These are phyloP conservation scores for Cercis canadensis DNA, from an alignment of 306 rosid species.

Conservation along the genomic window DNA sequence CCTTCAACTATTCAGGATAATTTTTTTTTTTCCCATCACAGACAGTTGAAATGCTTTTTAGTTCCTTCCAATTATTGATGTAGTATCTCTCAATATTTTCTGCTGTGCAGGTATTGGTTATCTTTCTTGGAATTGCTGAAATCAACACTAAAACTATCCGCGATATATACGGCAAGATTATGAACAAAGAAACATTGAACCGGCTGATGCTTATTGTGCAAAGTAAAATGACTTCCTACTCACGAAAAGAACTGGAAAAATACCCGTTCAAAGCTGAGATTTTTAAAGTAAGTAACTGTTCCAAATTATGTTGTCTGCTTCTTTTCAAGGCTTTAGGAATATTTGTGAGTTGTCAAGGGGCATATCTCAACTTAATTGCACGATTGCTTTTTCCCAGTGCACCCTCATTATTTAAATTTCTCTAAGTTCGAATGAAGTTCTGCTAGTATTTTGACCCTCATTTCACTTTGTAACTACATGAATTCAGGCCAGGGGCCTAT, in stretches of 20 bases:
- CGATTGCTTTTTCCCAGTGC: background rate
- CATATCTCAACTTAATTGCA: background rate
- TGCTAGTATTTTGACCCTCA: background rate
- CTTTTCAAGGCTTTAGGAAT: background rate
- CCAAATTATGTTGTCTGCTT: background rate
- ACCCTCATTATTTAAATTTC: background rate
- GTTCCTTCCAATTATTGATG: background rate
- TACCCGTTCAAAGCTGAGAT: constrained; percentile 50
- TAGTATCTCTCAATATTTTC: constrained; percentile 4
- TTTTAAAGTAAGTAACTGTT: constrained; percentile 38
- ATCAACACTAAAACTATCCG: constrained; percentile 29
- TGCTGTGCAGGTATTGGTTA: constrained; percentile 48
- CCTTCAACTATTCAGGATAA: background rate
- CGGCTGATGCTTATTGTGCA: constrained; percentile 49
- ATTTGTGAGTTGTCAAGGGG: background rate
- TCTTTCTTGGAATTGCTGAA: constrained; percentile 45
- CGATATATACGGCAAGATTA: constrained; percentile 26
- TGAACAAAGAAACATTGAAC: constrained; percentile 30
- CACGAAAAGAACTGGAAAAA: constrained; percentile 35
- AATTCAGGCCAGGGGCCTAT: background rate
- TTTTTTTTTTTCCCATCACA: background rate
- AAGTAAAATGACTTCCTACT: constrained; percentile 47
- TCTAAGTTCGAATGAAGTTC: no score
- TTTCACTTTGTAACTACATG: background rate
- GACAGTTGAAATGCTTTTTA: constrained; percentile 3